Evolutionary conservation across 2,329 filamentous ascomycete species (phyloP).

Genomic region (Talaromyces sp.): DNA sequence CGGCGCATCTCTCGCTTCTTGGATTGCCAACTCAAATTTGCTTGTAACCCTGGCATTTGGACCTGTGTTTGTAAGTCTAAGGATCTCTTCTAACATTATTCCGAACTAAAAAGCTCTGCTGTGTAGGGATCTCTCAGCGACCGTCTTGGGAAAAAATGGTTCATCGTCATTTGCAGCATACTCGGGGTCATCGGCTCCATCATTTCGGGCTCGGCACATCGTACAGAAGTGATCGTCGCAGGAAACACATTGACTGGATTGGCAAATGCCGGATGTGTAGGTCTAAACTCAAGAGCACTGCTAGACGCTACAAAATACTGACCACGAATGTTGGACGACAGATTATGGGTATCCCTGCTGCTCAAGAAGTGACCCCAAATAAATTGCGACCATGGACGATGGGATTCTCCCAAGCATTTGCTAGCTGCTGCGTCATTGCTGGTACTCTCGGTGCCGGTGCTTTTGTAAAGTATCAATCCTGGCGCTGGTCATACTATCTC

Average conservation of each 20-base stretch:
- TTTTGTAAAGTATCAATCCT: background rate
- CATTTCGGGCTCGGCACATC: conserved; percentile 6
- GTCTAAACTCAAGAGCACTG: background rate
- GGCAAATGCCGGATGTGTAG: conserved; percentile 9
- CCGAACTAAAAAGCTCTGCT: background rate
- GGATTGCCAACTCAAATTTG: background rate
- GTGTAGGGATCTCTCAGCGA: background rate
- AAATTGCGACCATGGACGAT: background rate
- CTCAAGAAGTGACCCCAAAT: background rate
- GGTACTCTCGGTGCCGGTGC: background rate
- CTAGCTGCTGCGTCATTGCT: background rate
- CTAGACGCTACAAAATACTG: background rate
- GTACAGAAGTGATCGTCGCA: conserved; percentile 4
- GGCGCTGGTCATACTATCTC: background rate
- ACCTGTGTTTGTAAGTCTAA: background rate
- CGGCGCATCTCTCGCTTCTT: background rate
- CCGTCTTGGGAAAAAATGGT: background rate
- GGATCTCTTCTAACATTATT: background rate
- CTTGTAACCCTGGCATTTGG: background rate
- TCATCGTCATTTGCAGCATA: background rate
- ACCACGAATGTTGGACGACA: background rate
- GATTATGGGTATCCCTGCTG: background rate
- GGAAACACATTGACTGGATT: conserved; percentile 9
- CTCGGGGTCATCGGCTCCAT: conserved; percentile 2
- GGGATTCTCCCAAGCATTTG: background rate